Conservation (phyloP, 2,329 filamentous ascomycete genomes). For the Gaeumannomyces sp. region DNA sequence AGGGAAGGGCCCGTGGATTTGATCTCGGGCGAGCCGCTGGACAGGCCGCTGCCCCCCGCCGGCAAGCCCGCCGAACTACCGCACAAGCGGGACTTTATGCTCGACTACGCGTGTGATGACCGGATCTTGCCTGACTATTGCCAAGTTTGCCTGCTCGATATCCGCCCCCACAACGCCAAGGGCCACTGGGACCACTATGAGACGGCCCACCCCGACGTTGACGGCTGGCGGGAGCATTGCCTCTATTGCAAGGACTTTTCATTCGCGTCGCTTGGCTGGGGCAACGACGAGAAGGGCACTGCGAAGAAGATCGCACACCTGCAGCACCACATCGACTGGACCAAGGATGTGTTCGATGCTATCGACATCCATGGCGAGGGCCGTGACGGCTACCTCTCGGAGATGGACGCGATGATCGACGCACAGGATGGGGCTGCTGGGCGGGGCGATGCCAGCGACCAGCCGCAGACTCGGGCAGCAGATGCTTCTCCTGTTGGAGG, state of each 20-base stretch:
- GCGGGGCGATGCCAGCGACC: too few relatives aligned
- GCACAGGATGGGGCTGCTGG: too few relatives aligned
- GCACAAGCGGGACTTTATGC: not conserved
- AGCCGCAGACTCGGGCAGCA: not conserved
- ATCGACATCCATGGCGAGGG: not conserved
- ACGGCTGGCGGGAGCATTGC: not conserved
- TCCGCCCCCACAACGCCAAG: not conserved
- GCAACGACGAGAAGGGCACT: not conserved
- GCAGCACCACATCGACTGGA: not conserved
- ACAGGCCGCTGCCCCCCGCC: not conserved
- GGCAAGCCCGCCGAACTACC: not conserved
- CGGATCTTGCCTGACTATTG: not conserved
- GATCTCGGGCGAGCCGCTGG: too few relatives aligned
- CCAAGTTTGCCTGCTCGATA: not conserved
- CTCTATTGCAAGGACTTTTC: not conserved
- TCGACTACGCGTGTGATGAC: not conserved
- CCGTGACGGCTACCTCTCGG: not conserved
- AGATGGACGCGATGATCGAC: too few relatives aligned
- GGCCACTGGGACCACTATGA: constrained; percentile 5
- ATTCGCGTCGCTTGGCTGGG: not conserved
- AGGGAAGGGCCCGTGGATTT: not conserved
- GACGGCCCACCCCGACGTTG: not conserved
- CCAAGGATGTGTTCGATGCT: too few relatives aligned
- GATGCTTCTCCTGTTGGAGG: not conserved
- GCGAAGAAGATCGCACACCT: not conserved